Base-by-base conservation (phyloP, 495 filamentous ascomycete genomes). In the Durotheca rogersii region DNA sequence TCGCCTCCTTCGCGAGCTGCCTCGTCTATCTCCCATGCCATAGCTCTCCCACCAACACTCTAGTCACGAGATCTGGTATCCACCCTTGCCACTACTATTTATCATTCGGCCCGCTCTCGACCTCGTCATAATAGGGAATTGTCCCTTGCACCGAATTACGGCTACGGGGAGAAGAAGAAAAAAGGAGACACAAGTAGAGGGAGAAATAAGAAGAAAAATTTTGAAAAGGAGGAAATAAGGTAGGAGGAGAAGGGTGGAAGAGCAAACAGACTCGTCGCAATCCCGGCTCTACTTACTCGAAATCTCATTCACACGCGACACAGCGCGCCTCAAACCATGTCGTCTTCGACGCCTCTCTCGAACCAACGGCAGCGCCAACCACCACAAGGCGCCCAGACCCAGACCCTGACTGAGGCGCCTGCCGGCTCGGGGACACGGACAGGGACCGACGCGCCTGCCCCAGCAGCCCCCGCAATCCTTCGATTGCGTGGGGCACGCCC, bases 401-500 rank as follows among this genome's bases (percentile, higher is more conserved):
- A 58, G 12, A 19, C 41, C 15, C 49, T 53, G 40, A 54, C 49
- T 7, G 20, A 58, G 41, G 41, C 53, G 11, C 29, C 59, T 1
- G 36, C 62, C 16, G 51, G 46, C 18, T 59, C 62, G n/a, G 36
- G 27, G 14, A 62, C 62, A 7, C 60, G 58, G 25, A 56, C 59
- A 12, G 49, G 38, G 7, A 49, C 49, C 30, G 23, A 35, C 4
- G 33, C 62, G 7, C 45, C 58, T 17, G 43, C 47, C 20, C 17
- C 51, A 1, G 27, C 57, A 3, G 47, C 69, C 19, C 67, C 69
- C 25, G 59, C 72, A n/a, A 70, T 76, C 56, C 65, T 77, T 31
- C 73, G 73, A 6, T 58, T 77, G 27, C 67, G 73, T 38, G 74
- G 74, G 25, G 69, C 71, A 6, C 62, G 69, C 21, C 49, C 58